phyloP scores from a whole-genome alignment of 768 basidiomycete genomes.

The Lanmaoa pseudosensibilis region DNA sequence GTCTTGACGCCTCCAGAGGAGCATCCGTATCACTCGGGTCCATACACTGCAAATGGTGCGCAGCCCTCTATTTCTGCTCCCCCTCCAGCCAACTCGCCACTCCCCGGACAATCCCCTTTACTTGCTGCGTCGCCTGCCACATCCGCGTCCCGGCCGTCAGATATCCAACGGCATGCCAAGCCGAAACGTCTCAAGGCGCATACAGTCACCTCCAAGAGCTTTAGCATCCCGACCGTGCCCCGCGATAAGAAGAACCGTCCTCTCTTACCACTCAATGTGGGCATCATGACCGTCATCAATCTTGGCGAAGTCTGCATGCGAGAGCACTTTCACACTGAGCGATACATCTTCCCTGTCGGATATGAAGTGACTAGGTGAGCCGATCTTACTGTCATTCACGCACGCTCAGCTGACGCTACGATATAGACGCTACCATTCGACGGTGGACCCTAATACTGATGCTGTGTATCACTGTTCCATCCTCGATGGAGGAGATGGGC shows the following conservation, averaged over 20 bases:
- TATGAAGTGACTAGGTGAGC: constrained; percentile 78
- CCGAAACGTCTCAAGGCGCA: constrained; percentile 81
- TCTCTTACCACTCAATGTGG: constrained; percentile 76
- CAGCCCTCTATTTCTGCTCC: constrained; percentile 18
- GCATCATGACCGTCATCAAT: constrained; percentile 80
- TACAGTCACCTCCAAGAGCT: constrained; percentile 74
- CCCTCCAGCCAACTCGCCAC: constrained; percentile 17
- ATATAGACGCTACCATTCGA: constrained; percentile 74
- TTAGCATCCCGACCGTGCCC: constrained; percentile 76
- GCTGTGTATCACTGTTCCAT: constrained; percentile 83
- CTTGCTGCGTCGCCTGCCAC: constrained; percentile 18
- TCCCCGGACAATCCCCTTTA: constrained; percentile 23
- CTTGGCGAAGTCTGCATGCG: constrained; percentile 78
- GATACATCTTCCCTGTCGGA: constrained; percentile 87
- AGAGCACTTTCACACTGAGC: constrained; percentile 83
- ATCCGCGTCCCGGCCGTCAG: constrained; percentile 26
- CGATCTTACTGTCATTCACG: not conserved
- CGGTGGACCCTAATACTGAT: constrained; percentile 61
- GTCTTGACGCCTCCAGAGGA: constrained; percentile 37
- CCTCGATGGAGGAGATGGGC: constrained; percentile 80
- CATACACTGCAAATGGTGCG: constrained; percentile 27
- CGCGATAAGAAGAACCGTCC: constrained; percentile 71
- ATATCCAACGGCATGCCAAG: constrained; percentile 49
- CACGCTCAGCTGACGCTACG: constrained; percentile 2
- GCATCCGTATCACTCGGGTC: constrained; percentile 24